Evolutionary conservation across 2,329 filamentous ascomycete genomes (phyloP).

Genomic region (Fusarium sp.): DNA sequence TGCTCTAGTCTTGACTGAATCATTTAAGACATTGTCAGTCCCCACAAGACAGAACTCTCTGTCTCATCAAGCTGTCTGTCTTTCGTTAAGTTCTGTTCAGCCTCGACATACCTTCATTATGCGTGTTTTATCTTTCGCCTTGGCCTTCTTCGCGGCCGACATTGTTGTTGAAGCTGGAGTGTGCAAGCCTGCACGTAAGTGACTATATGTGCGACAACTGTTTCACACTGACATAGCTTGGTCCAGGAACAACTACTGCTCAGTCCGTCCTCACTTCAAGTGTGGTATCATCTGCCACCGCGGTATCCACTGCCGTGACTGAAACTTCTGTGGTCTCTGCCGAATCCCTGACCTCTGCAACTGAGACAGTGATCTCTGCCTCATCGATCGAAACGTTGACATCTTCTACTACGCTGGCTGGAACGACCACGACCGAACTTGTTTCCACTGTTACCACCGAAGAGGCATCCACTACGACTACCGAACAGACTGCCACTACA

Average conservation of each 20-base stretch:
- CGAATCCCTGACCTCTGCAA: not conserved
- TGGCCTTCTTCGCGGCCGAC: not conserved
- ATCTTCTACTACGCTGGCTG: not conserved
- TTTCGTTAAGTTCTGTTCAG: slow-evolving; percentile 12
- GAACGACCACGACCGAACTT: not conserved
- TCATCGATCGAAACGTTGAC: not conserved
- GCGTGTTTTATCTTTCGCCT: not conserved
- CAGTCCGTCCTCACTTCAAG: not conserved
- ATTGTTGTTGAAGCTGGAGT: slow-evolving; percentile 12
- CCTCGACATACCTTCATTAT: not conserved
- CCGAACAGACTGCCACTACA: not conserved
- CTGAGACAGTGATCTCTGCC: not conserved
- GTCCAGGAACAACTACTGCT: not conserved
- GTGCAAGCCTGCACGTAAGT: slow-evolving; percentile 14
- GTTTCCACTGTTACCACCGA: not conserved
- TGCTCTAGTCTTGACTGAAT: not conserved
- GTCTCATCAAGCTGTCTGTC: slow-evolving; percentile 4
- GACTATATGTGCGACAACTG: rapidly evolving
- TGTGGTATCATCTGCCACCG: not conserved
- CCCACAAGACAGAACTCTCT: not conserved
- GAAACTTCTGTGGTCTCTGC: not conserved
- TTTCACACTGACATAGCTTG: not conserved
- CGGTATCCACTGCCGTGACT: not conserved
- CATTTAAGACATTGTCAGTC: not conserved
- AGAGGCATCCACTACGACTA: not conserved